phyloP scores from a whole-genome alignment of 768 basidiomycete species.

The Jaapia argillacea region DNA sequence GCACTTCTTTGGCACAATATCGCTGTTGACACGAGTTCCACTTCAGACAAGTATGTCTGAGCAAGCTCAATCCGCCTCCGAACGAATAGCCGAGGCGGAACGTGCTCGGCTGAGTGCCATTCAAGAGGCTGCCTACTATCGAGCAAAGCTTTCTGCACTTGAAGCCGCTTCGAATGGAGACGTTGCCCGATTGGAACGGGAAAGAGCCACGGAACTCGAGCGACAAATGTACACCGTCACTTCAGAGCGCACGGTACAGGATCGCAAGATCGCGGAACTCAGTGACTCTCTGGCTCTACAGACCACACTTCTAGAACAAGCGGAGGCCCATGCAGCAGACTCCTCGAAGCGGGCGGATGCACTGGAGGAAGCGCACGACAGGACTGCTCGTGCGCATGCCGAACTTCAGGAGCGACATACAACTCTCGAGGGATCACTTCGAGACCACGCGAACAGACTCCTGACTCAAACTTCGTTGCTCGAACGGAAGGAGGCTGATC shows the following conservation, averaged over 20 bases:
- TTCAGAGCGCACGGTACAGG: slow-evolving; percentile 53
- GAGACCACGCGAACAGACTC: slow-evolving; percentile 70
- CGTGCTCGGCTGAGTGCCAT: slow-evolving; percentile 66
- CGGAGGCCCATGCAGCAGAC: slow-evolving; percentile 69
- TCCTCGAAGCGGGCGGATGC: slow-evolving; percentile 67
- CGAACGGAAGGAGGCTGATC: slow-evolving; percentile 76
- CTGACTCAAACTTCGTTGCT: slow-evolving; percentile 62
- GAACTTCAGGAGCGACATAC: slow-evolving; percentile 60
- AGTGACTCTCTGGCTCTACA: slow-evolving; percentile 67
- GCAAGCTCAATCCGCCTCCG: slow-evolving; percentile 70
- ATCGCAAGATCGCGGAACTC: slow-evolving; percentile 65
- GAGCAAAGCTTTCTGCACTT: slow-evolving; percentile 84
- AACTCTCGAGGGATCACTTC: slow-evolving; percentile 49
- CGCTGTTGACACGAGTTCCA: background rate
- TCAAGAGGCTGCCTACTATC: slow-evolving; percentile 93
- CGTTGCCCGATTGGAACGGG: slow-evolving; percentile 60
- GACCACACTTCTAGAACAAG: slow-evolving; percentile 67
- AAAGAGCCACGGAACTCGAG: slow-evolving; percentile 70
- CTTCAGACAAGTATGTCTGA: slow-evolving; percentile 31
- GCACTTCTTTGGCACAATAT: background rate
- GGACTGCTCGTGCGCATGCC: slow-evolving; percentile 50
- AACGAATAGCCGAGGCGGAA: slow-evolving; percentile 72
- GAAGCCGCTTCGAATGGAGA: slow-evolving; percentile 65
- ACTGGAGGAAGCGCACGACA: slow-evolving; percentile 59
- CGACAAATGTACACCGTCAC: slow-evolving; percentile 50